These are phyloP conservation scores for Mucor irregularis DNA, from an alignment of 371 early-diverging fungal genomes.

Conservation along the genomic window DNA sequence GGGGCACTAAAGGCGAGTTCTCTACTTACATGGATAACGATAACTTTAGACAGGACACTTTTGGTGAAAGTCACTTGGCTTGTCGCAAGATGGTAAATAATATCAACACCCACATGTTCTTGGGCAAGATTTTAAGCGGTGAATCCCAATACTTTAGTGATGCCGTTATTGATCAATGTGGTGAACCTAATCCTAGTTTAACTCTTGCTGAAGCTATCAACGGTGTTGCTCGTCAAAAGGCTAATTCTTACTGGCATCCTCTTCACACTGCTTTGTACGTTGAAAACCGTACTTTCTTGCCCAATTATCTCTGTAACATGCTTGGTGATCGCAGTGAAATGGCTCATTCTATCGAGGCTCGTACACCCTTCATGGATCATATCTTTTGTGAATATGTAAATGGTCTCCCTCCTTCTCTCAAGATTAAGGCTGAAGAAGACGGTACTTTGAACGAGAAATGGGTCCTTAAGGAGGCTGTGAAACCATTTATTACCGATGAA, in stretches of 20 bases:
- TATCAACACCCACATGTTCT: background rate
- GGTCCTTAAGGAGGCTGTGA: slow-evolving; percentile 26
- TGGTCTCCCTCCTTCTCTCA: slow-evolving; percentile 24
- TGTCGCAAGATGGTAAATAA: slow-evolving; percentile 8
- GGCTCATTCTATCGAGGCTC: slow-evolving; percentile 30
- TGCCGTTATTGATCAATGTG: slow-evolving; percentile 1
- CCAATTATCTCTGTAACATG: slow-evolving; percentile 19
- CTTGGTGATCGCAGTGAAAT: slow-evolving; percentile 30
- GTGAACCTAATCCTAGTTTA: slow-evolving; percentile 8
- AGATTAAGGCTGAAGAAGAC: slow-evolving; percentile 11
- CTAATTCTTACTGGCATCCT: slow-evolving; percentile 24
- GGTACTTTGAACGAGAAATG: slow-evolving; percentile 25
- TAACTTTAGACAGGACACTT: no score
- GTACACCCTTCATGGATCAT: slow-evolving; percentile 29
- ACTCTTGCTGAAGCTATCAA: slow-evolving; percentile 12
- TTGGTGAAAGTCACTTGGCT: no score
- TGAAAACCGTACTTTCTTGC: slow-evolving; percentile 21
- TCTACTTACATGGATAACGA: no score
- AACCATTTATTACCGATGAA: slow-evolving; percentile 26
- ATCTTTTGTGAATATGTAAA: slow-evolving; percentile 26
- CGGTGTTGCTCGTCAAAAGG: slow-evolving; percentile 20
- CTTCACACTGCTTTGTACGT: slow-evolving; percentile 24
- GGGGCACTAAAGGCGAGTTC: no score
- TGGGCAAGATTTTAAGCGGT: background rate
- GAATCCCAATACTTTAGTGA: background rate